phyloP scores from a whole-genome alignment of 495 filamentous ascomycete genomes.

The Annulohypoxylon bovei region DNA sequence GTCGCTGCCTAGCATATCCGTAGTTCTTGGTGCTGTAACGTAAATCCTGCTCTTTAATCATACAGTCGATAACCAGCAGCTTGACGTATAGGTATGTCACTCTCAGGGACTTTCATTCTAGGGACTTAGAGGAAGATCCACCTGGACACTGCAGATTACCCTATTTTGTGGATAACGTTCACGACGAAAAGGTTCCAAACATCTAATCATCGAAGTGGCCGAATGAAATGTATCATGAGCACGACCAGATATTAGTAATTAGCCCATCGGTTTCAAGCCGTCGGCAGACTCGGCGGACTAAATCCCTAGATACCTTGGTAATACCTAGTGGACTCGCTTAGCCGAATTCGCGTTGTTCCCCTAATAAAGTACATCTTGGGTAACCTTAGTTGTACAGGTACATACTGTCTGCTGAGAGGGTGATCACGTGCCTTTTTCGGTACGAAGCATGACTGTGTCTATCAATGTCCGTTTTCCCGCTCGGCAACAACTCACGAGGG shows the following conservation, averaged over 20 bases:
- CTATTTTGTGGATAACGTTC: neutral
- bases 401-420: neutral
- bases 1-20: neutral
- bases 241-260: neutral
- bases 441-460: neutral
- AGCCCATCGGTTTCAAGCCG: constrained; percentile 15
- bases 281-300: neutral
- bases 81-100: constrained; percentile 14
- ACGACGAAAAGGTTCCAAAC: neutral
- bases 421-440: constrained; percentile 1
- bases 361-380: neutral
- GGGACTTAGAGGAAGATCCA: constrained; percentile 6
- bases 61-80: neutral
- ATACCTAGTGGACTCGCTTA: constrained; percentile 11
- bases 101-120: neutral
- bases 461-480: constrained; percentile 7
- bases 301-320: neutral
- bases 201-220: constrained; percentile 15
- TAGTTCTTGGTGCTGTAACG: constrained; percentile 14
- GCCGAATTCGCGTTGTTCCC: neutral
- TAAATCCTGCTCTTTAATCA: neutral
- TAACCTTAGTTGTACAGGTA: neutral
- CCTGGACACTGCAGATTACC: neutral
- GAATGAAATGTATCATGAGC: constrained; percentile 1
- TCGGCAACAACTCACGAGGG: constrained; percentile 4